phyloP scores from a whole-genome alignment of 106 monocot species.

The Gastrodia elata region DNA sequence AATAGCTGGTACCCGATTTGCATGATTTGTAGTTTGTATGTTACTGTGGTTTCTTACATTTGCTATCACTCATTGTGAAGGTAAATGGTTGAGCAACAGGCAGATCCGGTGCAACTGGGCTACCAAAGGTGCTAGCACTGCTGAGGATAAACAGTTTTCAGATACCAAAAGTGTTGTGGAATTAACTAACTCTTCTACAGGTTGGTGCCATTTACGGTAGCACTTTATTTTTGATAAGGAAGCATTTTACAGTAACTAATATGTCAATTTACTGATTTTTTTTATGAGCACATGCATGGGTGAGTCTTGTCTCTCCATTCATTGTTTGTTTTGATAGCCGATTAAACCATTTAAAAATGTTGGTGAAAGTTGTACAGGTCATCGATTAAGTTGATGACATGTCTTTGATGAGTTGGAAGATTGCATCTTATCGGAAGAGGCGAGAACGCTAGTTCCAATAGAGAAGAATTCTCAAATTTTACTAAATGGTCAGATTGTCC shows the following conservation, averaged over 20 bases:
- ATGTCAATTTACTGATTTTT: background rate
- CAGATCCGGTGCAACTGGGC: constrained; percentile 99
- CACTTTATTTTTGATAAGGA: background rate
- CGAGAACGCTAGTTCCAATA: too few species aligned
- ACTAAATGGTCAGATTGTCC: too few species aligned
- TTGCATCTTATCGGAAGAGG: too few species aligned
- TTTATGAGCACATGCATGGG: background rate
- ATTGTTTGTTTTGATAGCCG: background rate
- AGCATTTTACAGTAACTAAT: too few species aligned
- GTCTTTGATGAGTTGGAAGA: too few species aligned
- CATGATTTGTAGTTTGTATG: background rate
- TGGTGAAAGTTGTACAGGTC: too few species aligned
- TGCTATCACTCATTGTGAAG: constrained; percentile 18
- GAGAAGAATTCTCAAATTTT: too few species aligned
- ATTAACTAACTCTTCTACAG: constrained; percentile 32
- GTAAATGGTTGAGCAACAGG: constrained; percentile 85
- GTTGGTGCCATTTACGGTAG: constrained; percentile 11
- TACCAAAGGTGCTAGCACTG: constrained; percentile 45
- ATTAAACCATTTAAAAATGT: too few species aligned
- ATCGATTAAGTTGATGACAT: too few species aligned
- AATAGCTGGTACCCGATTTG: background rate
- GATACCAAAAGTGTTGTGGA: constrained; percentile 51
- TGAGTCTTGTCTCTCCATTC: background rate
- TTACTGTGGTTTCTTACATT: background rate
- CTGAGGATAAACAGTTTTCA: constrained; percentile 44